Conservation (phyloP, 2,329 filamentous ascomycete genomes). For the Chalara sp. region DNA sequence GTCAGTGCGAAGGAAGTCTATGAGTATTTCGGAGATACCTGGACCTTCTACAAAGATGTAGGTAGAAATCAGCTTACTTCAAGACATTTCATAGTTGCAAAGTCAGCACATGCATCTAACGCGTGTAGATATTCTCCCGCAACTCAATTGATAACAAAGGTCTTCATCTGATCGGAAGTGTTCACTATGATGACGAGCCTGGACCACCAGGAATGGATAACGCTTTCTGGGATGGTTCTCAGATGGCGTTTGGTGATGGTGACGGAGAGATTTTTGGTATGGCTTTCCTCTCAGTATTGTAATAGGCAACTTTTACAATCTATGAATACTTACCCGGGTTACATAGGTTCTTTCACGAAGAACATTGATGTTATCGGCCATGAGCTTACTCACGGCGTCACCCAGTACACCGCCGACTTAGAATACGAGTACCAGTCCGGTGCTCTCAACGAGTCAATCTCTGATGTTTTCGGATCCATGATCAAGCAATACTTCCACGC, state of each 20-base stretch:
- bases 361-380: conserved; percentile 51
- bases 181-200: conserved; percentile 37
- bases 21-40: conserved; percentile 42
- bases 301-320: too few relatives aligned
- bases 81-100: not conserved
- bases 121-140: conserved; percentile 35
- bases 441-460: conserved; percentile 49
- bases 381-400: conserved; percentile 50
- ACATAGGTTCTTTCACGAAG: conserved; percentile 43
- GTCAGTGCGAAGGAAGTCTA: conserved; percentile 40
- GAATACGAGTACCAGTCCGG: conserved; percentile 45
- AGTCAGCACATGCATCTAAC: not conserved
- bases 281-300: conserved; percentile 11
- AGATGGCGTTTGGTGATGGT: conserved; percentile 52
- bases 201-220: conserved; percentile 31
- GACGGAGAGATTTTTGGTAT: not conserved
- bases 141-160: conserved; percentile 45
- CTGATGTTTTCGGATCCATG: conserved; percentile 52
- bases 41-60: conserved; percentile 40
- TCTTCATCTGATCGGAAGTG: conserved; percentile 41
- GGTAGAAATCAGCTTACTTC: not conserved
- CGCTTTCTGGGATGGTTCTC: conserved; percentile 46
- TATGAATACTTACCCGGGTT: conserved; percentile 9
- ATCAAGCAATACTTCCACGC: conserved; percentile 43
- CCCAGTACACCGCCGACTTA: conserved; percentile 42